phyloP scores from a whole-genome alignment of 176 grass and related monocot genomes.

The Pontederia paniculata region DNA sequence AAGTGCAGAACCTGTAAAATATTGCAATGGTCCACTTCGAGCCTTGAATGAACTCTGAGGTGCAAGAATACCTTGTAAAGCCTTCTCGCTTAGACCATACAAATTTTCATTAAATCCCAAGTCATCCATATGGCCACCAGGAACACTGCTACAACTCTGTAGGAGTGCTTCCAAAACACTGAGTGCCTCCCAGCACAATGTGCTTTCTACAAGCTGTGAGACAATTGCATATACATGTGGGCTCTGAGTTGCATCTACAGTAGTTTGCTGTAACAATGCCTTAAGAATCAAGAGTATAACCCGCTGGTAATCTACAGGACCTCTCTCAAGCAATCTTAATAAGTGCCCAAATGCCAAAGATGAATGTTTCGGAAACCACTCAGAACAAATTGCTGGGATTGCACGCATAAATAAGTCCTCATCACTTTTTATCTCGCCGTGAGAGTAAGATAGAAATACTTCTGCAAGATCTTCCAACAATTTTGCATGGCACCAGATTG shows the following conservation, averaged over 20 bases:
- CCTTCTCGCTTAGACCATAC: conserved; percentile 55
- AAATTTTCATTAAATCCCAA: conserved; percentile 30
- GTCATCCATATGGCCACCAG: conserved; percentile 37
- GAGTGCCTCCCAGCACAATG: conserved; percentile 61
- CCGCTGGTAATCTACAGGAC: conserved; percentile 74
- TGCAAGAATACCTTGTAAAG: conserved; percentile 45
- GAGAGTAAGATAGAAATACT: conserved; percentile 62
- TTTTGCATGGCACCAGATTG: conserved; percentile 65
- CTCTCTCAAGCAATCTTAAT: conserved; percentile 84
- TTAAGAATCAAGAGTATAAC: conserved; percentile 88
- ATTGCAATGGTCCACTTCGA: conserved; percentile 62
- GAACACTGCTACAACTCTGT: conserved; percentile 63
- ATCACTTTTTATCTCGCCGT: conserved; percentile 37
- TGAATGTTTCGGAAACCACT: conserved; percentile 88
- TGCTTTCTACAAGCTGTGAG: conserved; percentile 80
- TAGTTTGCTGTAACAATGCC: conserved; percentile 71
- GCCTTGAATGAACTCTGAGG: conserved; percentile 87
- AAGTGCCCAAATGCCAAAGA: conserved; percentile 93
- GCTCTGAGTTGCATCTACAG: conserved; percentile 75
- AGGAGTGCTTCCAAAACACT: conserved; percentile 86
- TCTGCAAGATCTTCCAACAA: conserved; percentile 46
- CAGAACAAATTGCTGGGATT: conserved; percentile 54
- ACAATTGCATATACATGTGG: conserved; percentile 79
- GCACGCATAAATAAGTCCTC: conserved; percentile 62
- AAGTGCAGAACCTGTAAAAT: conserved; percentile 52